phyloP scores from a whole-genome alignment of 2,329 filamentous ascomycete species.

The Fusarium sp. region DNA sequence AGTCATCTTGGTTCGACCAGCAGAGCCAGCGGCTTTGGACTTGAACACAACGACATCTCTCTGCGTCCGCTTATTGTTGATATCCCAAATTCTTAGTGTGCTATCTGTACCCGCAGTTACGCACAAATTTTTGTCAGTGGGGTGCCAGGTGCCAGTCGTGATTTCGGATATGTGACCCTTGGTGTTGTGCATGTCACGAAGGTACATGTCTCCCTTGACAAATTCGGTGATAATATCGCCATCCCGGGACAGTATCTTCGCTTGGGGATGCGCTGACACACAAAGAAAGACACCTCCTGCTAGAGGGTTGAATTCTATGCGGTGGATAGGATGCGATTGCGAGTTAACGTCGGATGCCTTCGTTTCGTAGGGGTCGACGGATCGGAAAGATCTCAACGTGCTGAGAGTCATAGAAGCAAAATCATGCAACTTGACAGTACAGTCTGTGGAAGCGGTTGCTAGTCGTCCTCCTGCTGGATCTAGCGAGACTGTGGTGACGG shows the following conservation, averaged over 20 bases:
- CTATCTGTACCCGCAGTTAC: constrained; percentile 95
- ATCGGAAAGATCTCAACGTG: constrained; percentile 92
- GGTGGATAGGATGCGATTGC: constrained; percentile 89
- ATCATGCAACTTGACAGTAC: constrained; percentile 91
- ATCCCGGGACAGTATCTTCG: constrained; percentile 88
- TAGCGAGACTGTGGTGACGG: constrained; percentile 83
- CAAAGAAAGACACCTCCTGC: constrained; percentile 85
- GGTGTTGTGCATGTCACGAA: constrained; percentile 96
- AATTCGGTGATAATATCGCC: constrained; percentile 88
- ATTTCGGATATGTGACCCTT: constrained; percentile 96
- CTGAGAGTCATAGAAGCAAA: constrained; percentile 96
- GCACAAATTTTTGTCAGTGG: constrained; percentile 82
- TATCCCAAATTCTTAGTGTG: constrained; percentile 95
- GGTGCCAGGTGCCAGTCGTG: constrained; percentile 90
- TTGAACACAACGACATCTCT: constrained; percentile 97
- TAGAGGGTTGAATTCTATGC: constrained; percentile 85
- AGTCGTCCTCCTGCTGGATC: constrained; percentile 87
- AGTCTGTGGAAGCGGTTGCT: constrained; percentile 91
- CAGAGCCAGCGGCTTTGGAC: constrained; percentile 85
- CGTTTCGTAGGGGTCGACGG: constrained; percentile 83
- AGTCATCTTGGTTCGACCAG: constrained; percentile 93
- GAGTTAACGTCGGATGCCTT: constrained; percentile 73
- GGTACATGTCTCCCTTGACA: constrained; percentile 97
- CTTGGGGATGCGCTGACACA: constrained; percentile 87
- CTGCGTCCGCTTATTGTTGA: constrained; percentile 89